Evolutionary conservation across 2,329 filamentous ascomycete genomes (phyloP).

Genomic region (Colletotrichum brevisporum): DNA sequence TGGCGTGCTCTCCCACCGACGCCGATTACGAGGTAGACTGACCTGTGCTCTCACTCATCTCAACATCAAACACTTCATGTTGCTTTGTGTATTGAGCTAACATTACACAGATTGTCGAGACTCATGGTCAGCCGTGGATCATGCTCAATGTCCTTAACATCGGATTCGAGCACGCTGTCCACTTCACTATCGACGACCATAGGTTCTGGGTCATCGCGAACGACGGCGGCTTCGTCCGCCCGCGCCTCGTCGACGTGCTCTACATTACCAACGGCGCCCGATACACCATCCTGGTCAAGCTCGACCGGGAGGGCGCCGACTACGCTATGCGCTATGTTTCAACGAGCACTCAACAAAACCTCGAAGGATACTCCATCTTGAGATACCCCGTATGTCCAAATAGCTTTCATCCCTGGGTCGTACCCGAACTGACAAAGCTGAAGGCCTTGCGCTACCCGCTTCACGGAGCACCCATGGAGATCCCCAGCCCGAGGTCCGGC

Average conservation of each 20-base stretch:
- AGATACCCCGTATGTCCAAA: slow-evolving; percentile 14
- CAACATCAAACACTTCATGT: background rate
- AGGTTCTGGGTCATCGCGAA: slow-evolving; percentile 67
- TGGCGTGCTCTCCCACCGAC: slow-evolving; percentile 4
- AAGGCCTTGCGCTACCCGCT: slow-evolving; percentile 23
- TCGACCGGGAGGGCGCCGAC: slow-evolving; percentile 58
- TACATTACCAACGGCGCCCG: slow-evolving; percentile 65
- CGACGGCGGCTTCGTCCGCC: slow-evolving; percentile 67
- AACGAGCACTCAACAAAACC: slow-evolving; percentile 64
- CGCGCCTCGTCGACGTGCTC: slow-evolving; percentile 51
- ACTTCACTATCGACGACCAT: slow-evolving; percentile 65
- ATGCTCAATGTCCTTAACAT: slow-evolving; percentile 29
- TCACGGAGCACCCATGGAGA: slow-evolving; percentile 20
- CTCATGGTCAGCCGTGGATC: slow-evolving; percentile 20
- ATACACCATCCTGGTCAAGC: slow-evolving; percentile 63
- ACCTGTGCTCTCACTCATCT: too few relatives aligned
- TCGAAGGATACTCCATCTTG: slow-evolving; percentile 66
- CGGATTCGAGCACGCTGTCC: slow-evolving; percentile 27
- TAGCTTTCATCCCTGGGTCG: too few relatives aligned
- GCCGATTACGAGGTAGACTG: slow-evolving; percentile 23
- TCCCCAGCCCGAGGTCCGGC: slow-evolving; percentile 6
- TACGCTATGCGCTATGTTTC: slow-evolving; percentile 70
- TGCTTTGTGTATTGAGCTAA: background rate
- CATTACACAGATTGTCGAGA: background rate
- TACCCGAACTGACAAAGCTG: background rate